Evolutionary conservation across 2,329 filamentous ascomycete species (phyloP).

Genomic region (Intubia oerlemansii): DNA sequence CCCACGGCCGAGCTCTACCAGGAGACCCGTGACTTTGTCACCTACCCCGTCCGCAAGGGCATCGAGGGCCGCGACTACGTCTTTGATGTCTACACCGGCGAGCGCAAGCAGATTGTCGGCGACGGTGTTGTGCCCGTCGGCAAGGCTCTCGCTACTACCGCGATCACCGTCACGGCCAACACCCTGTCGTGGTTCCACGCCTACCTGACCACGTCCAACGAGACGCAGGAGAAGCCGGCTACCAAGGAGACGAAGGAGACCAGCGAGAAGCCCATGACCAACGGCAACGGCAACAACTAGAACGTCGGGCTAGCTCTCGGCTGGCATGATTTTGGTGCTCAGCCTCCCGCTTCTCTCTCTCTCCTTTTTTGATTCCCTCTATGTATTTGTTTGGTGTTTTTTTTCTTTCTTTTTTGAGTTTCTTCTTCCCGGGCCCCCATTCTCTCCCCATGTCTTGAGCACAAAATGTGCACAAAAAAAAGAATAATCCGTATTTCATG

Average conservation of each 20-base stretch:
- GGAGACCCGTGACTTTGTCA: constrained; percentile 38
- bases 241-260: too few species aligned
- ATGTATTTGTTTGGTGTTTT: too few species aligned
- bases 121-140: constrained; percentile 43
- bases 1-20: constrained; percentile 48
- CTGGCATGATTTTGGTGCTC: neutral
- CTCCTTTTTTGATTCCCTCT: too few species aligned
- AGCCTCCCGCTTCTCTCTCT: too few species aligned
- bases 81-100: constrained; percentile 29
- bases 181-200: constrained; percentile 37
- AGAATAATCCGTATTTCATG: too few species aligned
- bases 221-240: too few species aligned
- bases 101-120: constrained; percentile 41
- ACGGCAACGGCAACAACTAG: constrained; percentile 7
- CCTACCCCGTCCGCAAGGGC: constrained; percentile 40
- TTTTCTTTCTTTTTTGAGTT: too few species aligned
- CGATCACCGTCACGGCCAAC: constrained; percentile 44
- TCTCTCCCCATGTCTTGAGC: too few species aligned
- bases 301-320: too few species aligned
- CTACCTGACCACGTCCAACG: constrained; percentile 39
- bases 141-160: constrained; percentile 49
- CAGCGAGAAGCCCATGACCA: constrained; percentile 33
- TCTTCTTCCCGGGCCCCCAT: too few species aligned
- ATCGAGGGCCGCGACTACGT: constrained; percentile 41
- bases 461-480: too few species aligned